Evolutionary conservation across 2,329 filamentous ascomycete genomes (phyloP).

Genomic region (Teratosphaeriaceae sp.): DNA sequence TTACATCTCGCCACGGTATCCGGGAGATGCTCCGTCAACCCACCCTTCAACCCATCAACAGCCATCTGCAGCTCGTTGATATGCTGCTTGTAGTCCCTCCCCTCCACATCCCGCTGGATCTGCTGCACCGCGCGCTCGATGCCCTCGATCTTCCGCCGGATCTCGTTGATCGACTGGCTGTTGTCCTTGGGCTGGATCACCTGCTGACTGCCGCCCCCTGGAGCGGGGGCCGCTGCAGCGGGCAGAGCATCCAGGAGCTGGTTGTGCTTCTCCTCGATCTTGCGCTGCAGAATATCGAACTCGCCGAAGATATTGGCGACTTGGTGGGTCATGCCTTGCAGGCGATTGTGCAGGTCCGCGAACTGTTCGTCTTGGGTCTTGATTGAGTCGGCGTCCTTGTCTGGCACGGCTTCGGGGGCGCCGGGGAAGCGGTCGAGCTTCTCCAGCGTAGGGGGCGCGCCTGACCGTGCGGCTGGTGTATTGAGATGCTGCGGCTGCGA

Average conservation of each 20-base stretch:
- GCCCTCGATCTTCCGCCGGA: conserved; percentile 23
- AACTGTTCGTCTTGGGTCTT: conserved; percentile 57
- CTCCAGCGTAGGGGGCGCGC: conserved; percentile 7
- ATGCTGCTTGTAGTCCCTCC: conserved; percentile 50
- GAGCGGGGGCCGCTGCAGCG: background rate
- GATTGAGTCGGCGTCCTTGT: conserved; percentile 30
- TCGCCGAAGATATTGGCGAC: conserved; percentile 56
- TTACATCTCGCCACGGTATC: conserved; percentile 44
- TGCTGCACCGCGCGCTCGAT: conserved; percentile 46
- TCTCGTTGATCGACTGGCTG: conserved; percentile 7
- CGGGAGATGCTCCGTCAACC: conserved; percentile 46
- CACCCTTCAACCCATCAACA: conserved; percentile 41
- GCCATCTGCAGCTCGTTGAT: conserved; percentile 49
- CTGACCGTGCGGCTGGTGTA: background rate
- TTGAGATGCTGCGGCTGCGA: conserved; percentile 25
- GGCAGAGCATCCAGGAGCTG: conserved; percentile 35
- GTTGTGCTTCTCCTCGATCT: conserved; percentile 51
- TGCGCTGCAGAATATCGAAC: conserved; percentile 45
- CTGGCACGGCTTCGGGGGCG: conserved; percentile 35
- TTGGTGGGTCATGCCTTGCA: conserved; percentile 67
- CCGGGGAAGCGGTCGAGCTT: conserved; percentile 34
- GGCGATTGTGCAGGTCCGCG: conserved; percentile 73
- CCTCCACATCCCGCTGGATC: conserved; percentile 49
- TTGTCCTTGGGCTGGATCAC: background rate
- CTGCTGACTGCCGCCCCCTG: conserved; percentile 12